These are phyloP conservation scores for Fusarium pininemorale DNA, from an alignment of 2,329 filamentous ascomycete genomes.

Conservation along the genomic window DNA sequence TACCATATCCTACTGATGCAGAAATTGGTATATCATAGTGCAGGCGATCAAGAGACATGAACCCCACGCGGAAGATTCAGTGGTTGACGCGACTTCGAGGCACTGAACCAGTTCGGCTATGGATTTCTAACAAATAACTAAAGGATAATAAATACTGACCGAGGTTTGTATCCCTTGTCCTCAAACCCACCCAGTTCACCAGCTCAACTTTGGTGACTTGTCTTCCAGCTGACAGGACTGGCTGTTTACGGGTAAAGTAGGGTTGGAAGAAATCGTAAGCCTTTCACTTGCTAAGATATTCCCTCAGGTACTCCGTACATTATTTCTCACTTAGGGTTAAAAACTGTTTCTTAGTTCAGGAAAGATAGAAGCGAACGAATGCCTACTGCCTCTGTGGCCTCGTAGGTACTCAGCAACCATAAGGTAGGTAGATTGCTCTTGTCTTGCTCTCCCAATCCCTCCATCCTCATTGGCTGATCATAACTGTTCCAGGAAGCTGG, in stretches of 20 bases:
- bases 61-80: not conserved
- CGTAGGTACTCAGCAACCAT: not conserved
- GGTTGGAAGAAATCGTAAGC: not conserved
- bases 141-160: not conserved
- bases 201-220: not conserved
- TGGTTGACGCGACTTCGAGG: not conserved
- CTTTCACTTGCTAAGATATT: not conserved
- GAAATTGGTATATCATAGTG: not conserved
- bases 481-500: not conserved
- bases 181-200: not conserved
- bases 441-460: slow-evolving; percentile 6
- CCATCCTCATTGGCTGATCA: slow-evolving; percentile 18
- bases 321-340: not conserved
- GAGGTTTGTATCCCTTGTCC: not conserved
- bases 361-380: not conserved
- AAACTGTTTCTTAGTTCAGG: not conserved
- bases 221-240: not conserved
- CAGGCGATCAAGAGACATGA: not conserved
- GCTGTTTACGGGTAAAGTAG: not conserved
- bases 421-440: not conserved
- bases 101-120: not conserved
- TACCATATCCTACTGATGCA: not conserved
- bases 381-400: not conserved
- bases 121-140: not conserved
- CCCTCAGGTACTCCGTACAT: not conserved